A percentile compares a stretch with the other conserved stretches of the same genome.
Evolutionary conservation across 768 basidiomycete genomes (phyloP).

Genomic region (Boletus rubescentipes): DNA sequence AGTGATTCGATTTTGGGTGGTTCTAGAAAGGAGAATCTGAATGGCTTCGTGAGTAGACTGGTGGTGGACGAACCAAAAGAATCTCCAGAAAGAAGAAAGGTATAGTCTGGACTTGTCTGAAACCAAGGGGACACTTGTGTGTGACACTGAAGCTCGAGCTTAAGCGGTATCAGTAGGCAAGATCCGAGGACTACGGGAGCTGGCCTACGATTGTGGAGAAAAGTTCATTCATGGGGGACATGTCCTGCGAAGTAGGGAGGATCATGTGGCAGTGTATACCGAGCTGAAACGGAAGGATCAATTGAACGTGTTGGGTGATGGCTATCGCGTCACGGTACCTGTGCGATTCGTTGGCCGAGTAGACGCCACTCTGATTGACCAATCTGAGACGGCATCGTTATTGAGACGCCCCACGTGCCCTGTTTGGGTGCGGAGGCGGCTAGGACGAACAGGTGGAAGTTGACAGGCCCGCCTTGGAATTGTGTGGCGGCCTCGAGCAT

Average conservation of each 20-base stretch:
- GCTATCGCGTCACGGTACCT: constrained; percentile 36
- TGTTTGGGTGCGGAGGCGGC: constrained; percentile 48
- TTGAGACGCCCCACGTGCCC: constrained; percentile 25
- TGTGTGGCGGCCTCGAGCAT: constrained; percentile 31
- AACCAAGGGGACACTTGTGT: constrained; percentile 38
- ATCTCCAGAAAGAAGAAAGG: constrained; percentile 46
- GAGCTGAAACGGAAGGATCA: constrained; percentile 38
- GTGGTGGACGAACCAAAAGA: constrained; percentile 20
- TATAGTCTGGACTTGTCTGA: constrained; percentile 36
- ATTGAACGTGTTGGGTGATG: constrained; percentile 1
- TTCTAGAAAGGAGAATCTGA: constrained; percentile 10
- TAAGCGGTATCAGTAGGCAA: neutral
- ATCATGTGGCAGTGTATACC: constrained; percentile 61
- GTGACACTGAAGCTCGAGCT: constrained; percentile 29
- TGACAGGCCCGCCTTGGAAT: constrained; percentile 33
- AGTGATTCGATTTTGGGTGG: neutral
- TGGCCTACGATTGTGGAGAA: constrained; percentile 45
- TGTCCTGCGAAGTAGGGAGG: constrained; percentile 45
- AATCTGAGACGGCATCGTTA: constrained; percentile 28
- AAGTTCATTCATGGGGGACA: constrained; percentile 46
- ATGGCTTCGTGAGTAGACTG: neutral
- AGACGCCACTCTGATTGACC: constrained; percentile 41
- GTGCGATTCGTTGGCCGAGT: constrained; percentile 43
- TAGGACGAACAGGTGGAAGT: constrained; percentile 53
- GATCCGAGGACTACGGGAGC: neutral